phyloP scores from a whole-genome alignment of 164 flowering plant genomes.

The Piper longum region DNA sequence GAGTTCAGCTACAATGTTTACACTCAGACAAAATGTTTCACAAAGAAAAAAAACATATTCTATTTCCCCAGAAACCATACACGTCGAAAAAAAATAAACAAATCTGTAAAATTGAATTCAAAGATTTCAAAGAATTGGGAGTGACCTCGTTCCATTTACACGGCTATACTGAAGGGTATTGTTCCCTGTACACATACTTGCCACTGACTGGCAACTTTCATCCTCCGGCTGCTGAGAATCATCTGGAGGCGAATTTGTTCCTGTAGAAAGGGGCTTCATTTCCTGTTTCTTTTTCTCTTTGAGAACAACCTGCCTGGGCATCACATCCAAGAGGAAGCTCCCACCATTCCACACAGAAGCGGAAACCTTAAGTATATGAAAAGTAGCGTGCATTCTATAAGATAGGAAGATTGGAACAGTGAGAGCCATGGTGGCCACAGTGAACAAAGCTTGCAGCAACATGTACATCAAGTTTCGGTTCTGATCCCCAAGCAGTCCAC shows the following conservation, averaged over 20 bases:
- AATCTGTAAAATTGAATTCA: no score
- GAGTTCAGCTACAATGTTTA: no score
- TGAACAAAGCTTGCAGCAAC: constrained; percentile 65
- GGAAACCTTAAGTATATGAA: constrained; percentile 80
- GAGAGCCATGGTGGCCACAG: constrained; percentile 85
- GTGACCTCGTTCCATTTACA: not conserved
- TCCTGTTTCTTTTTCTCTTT: constrained; percentile 80
- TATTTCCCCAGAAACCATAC: no score
- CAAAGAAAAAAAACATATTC: no score
- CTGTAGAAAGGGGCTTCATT: constrained; percentile 19
- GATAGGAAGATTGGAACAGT: constrained; percentile 90
- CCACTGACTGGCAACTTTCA: not conserved
- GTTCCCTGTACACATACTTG: not conserved
- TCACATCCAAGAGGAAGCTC: constrained; percentile 80
- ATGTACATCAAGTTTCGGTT: constrained; percentile 82
- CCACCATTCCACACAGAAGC: constrained; percentile 94
- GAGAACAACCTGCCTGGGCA: constrained; percentile 85
- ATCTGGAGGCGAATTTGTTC: not conserved
- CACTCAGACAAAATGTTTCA: no score
- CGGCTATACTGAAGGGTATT: not conserved
- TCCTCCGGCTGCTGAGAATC: not conserved
- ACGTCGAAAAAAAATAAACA: no score
- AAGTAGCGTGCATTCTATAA: constrained; percentile 47
- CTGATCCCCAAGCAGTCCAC: constrained; percentile 89
- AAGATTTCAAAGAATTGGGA: not conserved